Percentiles rank a stretch among this genome's conserved stretches.
phyloP scores from a whole-genome alignment of 148 eudicot species.

The Amaranthus cruentus region DNA sequence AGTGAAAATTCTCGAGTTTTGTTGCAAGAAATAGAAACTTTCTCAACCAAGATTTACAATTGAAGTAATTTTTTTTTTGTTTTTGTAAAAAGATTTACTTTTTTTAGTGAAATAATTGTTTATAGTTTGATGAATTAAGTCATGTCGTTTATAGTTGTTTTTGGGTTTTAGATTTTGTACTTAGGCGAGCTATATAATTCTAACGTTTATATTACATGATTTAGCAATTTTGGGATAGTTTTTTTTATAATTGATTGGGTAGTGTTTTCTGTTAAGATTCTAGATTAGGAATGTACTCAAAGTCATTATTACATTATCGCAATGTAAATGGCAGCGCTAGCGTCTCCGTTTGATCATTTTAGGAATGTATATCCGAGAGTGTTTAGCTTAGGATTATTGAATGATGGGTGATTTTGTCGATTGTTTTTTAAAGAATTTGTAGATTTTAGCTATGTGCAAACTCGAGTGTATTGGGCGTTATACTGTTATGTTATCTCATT shows the following conservation, averaged over 20 bases:
- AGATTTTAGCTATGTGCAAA: neutral
- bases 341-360: neutral
- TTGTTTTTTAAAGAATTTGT: neutral
- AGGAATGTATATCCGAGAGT: neutral
- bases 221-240: neutral
- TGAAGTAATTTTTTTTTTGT: neutral
- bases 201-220: neutral
- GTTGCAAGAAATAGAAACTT: too few species aligned
- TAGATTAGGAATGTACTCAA: neutral
- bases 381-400: neutral
- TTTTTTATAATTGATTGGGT: too few species aligned
- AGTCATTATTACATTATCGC: too few species aligned
- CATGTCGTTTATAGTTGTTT: neutral
- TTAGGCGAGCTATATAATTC: neutral
- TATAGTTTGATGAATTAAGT: neutral
- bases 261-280: neutral
- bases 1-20: neutral
- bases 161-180: constrained; percentile 1
- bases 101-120: neutral
- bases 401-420: neutral
- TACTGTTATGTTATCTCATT: neutral
- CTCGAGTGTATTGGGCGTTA: neutral
- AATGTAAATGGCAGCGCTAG: too few species aligned
- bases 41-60: too few species aligned
- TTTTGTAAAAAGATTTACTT: neutral